Conservation (phyloP, 1,139 yeast species). For the Kodamaea anthophila region DNA sequence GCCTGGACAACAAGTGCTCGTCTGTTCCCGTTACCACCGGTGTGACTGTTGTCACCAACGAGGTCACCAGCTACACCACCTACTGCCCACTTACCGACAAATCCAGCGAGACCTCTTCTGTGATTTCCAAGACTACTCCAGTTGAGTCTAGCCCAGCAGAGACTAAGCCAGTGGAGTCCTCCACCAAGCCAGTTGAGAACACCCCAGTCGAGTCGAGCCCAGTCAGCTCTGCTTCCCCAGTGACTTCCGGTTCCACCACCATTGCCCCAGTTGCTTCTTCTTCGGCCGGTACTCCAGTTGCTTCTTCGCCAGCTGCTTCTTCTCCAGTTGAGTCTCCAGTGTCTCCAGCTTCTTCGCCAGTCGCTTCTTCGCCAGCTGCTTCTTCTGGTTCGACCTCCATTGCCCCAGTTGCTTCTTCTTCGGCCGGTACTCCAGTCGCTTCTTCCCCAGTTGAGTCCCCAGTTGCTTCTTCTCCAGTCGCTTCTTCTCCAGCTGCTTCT, state of each 20-base stretch:
- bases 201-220: too few species aligned
- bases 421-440: constrained; percentile 4
- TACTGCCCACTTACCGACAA: constrained; percentile 18
- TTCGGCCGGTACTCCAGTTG: constrained; percentile 3
- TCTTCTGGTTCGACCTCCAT: too few species aligned
- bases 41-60: too few species aligned
- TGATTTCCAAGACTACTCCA: too few species aligned
- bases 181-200: too few species aligned
- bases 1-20: too few species aligned
- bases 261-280: constrained; percentile 12
- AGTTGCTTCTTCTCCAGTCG: constrained; percentile 4
- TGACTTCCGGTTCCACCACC: constrained; percentile 14
- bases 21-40: too few species aligned
- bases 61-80: constrained; percentile 16
- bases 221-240: constrained; percentile 1
- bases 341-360: too few species aligned
- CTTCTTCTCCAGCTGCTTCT: constrained; percentile 3
- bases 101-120: too few species aligned
- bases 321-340: constrained; percentile 4
- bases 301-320: constrained; percentile 4
- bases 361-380: constrained; percentile 2
- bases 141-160: too few species aligned
- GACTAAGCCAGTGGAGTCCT: too few species aligned
- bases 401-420: constrained; percentile 1
- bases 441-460: constrained; percentile 3